Evolutionary conservation across 371 early-diverging fungal genomes (phyloP).

Genomic region (Syncephalastrum contaminatum): DNA sequence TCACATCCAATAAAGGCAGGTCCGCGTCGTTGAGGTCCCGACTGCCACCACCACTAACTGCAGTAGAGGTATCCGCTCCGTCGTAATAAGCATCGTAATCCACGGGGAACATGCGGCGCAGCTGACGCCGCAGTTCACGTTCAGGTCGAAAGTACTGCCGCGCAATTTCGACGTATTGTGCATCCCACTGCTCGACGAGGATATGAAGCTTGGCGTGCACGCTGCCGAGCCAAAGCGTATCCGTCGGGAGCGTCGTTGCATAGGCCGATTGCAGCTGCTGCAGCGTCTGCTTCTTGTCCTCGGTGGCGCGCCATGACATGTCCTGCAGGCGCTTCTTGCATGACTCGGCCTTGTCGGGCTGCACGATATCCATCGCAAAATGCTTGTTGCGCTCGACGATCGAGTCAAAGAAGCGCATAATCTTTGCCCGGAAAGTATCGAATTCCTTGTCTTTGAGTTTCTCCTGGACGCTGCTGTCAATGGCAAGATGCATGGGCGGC

Average conservation of each 20-base stretch:
- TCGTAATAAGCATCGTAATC: slow-evolving; percentile 11
- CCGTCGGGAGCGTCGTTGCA: slow-evolving; percentile 72
- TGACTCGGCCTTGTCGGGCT: slow-evolving; percentile 58
- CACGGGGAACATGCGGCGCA: slow-evolving; percentile 19
- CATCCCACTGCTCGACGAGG: slow-evolving; percentile 81
- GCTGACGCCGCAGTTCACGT: slow-evolving; percentile 55
- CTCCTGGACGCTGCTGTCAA: slow-evolving; percentile 52
- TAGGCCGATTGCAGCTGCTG: slow-evolving; percentile 80
- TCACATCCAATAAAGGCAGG: slow-evolving; percentile 44
- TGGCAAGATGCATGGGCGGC: slow-evolving; percentile 72
- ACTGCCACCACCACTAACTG: slow-evolving; percentile 20
- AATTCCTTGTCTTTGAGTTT: slow-evolving; percentile 63
- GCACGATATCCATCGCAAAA: slow-evolving; percentile 64
- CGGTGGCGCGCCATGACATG: slow-evolving; percentile 62
- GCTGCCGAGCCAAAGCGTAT: slow-evolving; percentile 74
- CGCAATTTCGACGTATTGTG: slow-evolving; percentile 73
- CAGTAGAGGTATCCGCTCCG: slow-evolving; percentile 12
- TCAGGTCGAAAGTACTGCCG: slow-evolving; percentile 77
- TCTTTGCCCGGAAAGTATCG: slow-evolving; percentile 56
- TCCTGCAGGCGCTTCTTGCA: slow-evolving; percentile 63
- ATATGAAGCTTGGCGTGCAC: slow-evolving; percentile 76
- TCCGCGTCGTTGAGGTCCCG: slow-evolving; percentile 39
- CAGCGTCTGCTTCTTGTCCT: slow-evolving; percentile 75
- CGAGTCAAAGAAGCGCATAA: slow-evolving; percentile 72
- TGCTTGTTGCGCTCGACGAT: slow-evolving; percentile 60